Base-by-base conservation (phyloP, 78 protist species). In the Bodo saltans region DNA sequence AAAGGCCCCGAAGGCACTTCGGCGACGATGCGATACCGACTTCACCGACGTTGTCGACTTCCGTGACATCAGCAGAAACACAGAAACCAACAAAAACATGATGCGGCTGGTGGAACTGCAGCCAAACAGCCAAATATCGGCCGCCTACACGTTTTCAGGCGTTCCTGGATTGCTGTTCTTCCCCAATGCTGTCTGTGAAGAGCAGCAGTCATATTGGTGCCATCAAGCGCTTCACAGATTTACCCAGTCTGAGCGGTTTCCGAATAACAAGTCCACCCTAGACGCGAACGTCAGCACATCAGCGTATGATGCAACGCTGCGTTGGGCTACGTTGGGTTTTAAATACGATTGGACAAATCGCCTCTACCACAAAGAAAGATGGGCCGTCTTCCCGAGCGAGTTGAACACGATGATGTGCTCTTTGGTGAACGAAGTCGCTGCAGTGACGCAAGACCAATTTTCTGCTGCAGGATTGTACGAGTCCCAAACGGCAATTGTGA, bases 281-380 rank as follows among this genome's bases (percentile, higher is more conserved):
- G 60, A 47, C 60, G n/a, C 60, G 60, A 17, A 47, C n/a, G n/a
- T 47, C n/a, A 47, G 60, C n/a, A 47, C 60, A 8, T 23, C 8
- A 8, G 60, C n/a, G 60, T 47, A 47, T 17, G n/a, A 17, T 8
- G 60, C 60, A 8, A 17, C 29, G 53, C 40, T 83, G 34, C 73
- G 81, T 29, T 83, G 87, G 87, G 53, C 37, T 32, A 83, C 87
- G 32, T 53, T 73, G 30, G 87, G 87, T 1, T 76, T 74, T 26
- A 12, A 29, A 23, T 83, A 83, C 78, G 21, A 71, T 25, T 83
- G 87, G 87, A 76, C 87, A 3, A 42, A 71, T 38, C 74, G 39
- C 25, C 8, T 30, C 37, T 83, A 83, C 42, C 53, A 83, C 75
- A 83, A 68, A 12, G 72, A 21, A 28, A 21, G 42, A 26, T 23